These are phyloP conservation scores for Curvularia hawaiiensis DNA, from an alignment of 2,329 filamentous ascomycete species.

Conservation along the genomic window DNA sequence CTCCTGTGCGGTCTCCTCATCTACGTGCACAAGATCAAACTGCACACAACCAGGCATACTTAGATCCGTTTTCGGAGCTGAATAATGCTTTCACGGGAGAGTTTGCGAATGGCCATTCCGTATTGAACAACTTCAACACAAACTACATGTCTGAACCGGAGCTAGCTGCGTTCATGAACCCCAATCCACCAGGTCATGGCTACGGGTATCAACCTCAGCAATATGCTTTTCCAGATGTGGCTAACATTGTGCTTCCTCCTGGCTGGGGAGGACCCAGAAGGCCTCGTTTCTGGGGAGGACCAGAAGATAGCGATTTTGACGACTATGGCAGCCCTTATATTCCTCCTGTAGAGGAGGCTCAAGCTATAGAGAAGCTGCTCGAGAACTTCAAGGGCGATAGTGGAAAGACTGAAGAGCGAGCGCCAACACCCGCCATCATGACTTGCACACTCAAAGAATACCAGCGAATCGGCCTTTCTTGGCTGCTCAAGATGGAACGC, in stretches of 20 bases:
- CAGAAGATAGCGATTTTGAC: slow-evolving; percentile 19
- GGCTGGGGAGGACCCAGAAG: too few species aligned
- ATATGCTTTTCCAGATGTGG: neutral
- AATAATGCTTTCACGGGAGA: slow-evolving; percentile 2
- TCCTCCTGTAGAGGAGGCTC: slow-evolving; percentile 17
- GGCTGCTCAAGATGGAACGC: slow-evolving; percentile 76
- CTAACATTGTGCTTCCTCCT: neutral
- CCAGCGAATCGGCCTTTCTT: slow-evolving; percentile 77
- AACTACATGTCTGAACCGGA: slow-evolving; percentile 34
- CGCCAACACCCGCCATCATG: slow-evolving; percentile 72
- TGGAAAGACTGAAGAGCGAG: slow-evolving; percentile 59
- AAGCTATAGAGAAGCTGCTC: slow-evolving; percentile 39
- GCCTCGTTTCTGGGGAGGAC: neutral
- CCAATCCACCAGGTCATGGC: slow-evolving; percentile 18
- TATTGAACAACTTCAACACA: slow-evolving; percentile 24
- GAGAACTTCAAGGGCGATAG: slow-evolving; percentile 40
- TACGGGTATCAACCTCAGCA: slow-evolving; percentile 21
- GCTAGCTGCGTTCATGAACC: slow-evolving; percentile 38
- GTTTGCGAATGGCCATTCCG: slow-evolving; percentile 8
- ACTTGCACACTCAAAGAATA: slow-evolving; percentile 76
- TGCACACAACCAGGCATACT: neutral
- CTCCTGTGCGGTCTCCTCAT: slow-evolving; percentile 5
- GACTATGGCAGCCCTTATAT: slow-evolving; percentile 24
- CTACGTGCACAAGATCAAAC: neutral
- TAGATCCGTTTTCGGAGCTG: slow-evolving; percentile 16